A percentile compares a stretch with the other conserved stretches of the same genome.
These are phyloP conservation scores for Xanthoconium separans DNA, from an alignment of 1,284 basidiomycete genomes.

Conservation along the genomic window DNA sequence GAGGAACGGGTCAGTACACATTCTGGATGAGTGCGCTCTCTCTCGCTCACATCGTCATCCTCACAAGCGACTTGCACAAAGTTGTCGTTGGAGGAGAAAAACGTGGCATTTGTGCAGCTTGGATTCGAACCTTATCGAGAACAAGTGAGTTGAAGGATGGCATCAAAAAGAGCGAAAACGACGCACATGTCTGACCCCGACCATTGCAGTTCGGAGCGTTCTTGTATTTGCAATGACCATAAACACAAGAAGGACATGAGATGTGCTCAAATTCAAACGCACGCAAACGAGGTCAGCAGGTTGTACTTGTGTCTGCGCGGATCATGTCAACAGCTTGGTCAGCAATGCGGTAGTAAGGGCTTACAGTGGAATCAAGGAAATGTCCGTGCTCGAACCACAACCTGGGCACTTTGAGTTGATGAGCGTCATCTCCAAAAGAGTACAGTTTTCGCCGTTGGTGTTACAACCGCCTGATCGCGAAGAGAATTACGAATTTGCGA, in stretches of 20 bases:
- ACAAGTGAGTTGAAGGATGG: background rate
- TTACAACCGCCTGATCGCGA: slow-evolving; percentile 30
- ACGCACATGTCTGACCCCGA: slow-evolving; percentile 22
- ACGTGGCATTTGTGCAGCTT: slow-evolving; percentile 36
- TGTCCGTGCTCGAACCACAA: slow-evolving; percentile 43
- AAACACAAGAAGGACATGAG: background rate
- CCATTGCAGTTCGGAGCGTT: slow-evolving; percentile 22
- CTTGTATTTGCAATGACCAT: slow-evolving; percentile 20
- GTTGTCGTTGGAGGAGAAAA: slow-evolving; percentile 40
- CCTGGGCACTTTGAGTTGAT: slow-evolving; percentile 39
- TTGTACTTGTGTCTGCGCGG: slow-evolving; percentile 20
- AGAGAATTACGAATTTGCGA: background rate
- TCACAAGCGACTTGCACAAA: slow-evolving; percentile 41
- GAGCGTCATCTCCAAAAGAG: slow-evolving; percentile 44
- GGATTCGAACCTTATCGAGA: slow-evolving; percentile 5
- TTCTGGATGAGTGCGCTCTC: too few species aligned
- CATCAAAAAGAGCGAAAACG: background rate
- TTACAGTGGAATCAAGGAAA: slow-evolving; percentile 45
- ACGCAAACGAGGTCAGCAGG: slow-evolving; percentile 30
- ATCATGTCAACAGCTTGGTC: background rate
- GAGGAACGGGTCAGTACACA: background rate
- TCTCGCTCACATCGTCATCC: slow-evolving; percentile 24
- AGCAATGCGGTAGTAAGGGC: slow-evolving; percentile 10
- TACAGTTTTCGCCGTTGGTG: slow-evolving; percentile 44
- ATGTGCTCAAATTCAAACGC: slow-evolving; percentile 9